Evolutionary conservation across 2,329 filamentous ascomycete species (phyloP).

Genomic region (Whalleya microplaca): DNA sequence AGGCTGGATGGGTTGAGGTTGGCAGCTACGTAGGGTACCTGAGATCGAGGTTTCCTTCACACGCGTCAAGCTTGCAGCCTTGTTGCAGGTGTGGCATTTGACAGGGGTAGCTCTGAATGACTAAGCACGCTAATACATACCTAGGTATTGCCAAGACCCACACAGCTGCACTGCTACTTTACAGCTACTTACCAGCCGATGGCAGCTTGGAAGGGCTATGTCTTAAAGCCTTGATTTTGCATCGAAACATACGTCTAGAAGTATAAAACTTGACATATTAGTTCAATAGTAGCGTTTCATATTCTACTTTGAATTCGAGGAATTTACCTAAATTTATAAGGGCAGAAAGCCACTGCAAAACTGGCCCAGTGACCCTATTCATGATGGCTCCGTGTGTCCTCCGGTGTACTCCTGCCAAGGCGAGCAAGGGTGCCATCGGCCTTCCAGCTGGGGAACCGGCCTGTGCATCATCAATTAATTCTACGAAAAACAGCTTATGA

Average conservation of each 20-base stretch:
- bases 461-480: neutral
- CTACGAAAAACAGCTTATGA: neutral
- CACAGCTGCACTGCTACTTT: neutral
- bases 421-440: neutral
- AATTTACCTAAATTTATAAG: no score
- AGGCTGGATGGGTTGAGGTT: conserved; percentile 21
- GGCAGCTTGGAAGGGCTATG: neutral
- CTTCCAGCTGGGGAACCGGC: neutral
- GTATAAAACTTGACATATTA: neutral
- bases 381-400: neutral
- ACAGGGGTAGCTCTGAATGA: conserved; percentile 35
- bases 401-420: neutral
- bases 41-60: conserved; percentile 17
- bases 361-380: no score
- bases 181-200: conserved; percentile 1
- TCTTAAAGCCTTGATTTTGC: neutral
- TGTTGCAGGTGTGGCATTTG: conserved; percentile 32
- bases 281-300: neutral
- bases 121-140: conserved; percentile 12
- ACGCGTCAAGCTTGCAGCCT: conserved; percentile 54
- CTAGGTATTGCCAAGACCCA: neutral
- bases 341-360: neutral
- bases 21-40: conserved; percentile 21
- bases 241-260: neutral
- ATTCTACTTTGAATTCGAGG: no score